Percentiles rank a stretch among this genome's conserved stretches.
phyloP scores from a whole-genome alignment of 192 early-diverging fungal species.

The Linnemannia zychae region DNA sequence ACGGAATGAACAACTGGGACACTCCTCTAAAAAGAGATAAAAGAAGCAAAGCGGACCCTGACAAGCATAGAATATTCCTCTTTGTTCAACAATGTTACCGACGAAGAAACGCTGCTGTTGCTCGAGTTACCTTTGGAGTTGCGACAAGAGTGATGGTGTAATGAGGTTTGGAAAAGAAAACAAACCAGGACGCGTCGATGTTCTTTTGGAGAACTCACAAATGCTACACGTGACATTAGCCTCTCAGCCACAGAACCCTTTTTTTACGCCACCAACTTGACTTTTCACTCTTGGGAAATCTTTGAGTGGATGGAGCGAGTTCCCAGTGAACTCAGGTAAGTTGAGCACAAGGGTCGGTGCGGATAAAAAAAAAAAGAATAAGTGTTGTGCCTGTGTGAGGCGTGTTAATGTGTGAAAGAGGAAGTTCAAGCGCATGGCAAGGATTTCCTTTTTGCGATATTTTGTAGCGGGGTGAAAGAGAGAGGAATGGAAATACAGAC shows the following conservation, averaged over 20 bases:
- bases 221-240: not conserved
- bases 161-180: not conserved
- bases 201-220: not conserved
- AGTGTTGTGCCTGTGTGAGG: not conserved
- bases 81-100: not conserved
- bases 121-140: not conserved
- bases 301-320: too few species aligned
- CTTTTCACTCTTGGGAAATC: too few species aligned
- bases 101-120: not conserved
- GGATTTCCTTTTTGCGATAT: conserved; percentile 4
- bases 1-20: not conserved
- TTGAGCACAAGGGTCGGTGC: too few species aligned
- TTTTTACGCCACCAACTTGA: too few species aligned
- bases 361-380: not conserved
- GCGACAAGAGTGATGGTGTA: not conserved
- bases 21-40: not conserved
- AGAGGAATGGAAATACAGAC: not conserved
- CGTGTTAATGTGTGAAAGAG: not conserved
- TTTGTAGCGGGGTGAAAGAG: not conserved
- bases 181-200: not conserved
- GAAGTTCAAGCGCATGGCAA: conserved; percentile 3
- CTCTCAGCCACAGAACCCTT: conserved; percentile 2
- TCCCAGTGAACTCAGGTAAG: too few species aligned
- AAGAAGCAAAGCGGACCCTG: not conserved
- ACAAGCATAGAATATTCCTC: not conserved